Evolutionary conservation across 1,284 basidiomycete genomes (phyloP), one percentile per base, ranked within the genome.

Genomic region (Rhodotorula sp.): DNA sequence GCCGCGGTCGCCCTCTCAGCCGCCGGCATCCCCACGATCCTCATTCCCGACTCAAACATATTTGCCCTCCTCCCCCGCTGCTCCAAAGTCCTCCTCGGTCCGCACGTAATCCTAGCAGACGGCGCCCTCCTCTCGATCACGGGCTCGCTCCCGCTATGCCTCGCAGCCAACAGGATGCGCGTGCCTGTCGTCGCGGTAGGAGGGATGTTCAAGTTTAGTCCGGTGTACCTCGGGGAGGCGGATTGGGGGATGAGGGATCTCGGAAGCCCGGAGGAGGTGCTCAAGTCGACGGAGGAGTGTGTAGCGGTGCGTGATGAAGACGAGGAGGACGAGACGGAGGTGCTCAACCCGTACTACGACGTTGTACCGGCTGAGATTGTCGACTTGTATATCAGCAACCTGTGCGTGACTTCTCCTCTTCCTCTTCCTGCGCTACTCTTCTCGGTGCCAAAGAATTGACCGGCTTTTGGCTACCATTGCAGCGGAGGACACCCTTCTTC

Each of bases 1-100:
- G 90, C 95, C 86, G 93, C 94, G 17, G 83, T 87, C 71, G 85
- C 88, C 5, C 85, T 94, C 36, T 90, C 92, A 3, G 81, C 86
- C 30, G 84, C 87, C 30, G 89, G 90, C 65, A 93, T 98, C 74
- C 92, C 92, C 19, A 94, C 93, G 27, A 90, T 98, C 79, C 89
- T 99, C 62, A 89, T 99, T 56, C 94, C 95, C 51, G 95, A 98
- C 81, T 92, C 91, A 24, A 92, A 92, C 51, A 89, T 98, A 79
- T 96, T 91, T 79, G 92, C 93, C 20, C 86, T 99, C 74, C 92
- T 99, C 89, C 95, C 95, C 6, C 88, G 95, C 71, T 91, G 97
- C 63, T 96, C 94, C 82, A 99, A 99, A 82, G 90, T 98, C 73
- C 88, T 97, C 71, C 85, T 97, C 59, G 92, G 92, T 58, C 91